A percentile compares a stretch with the other conserved stretches of the same genome.
Conservation (phyloP, 768 basidiomycete species). For the Amanita pseudoporphyria region DNA sequence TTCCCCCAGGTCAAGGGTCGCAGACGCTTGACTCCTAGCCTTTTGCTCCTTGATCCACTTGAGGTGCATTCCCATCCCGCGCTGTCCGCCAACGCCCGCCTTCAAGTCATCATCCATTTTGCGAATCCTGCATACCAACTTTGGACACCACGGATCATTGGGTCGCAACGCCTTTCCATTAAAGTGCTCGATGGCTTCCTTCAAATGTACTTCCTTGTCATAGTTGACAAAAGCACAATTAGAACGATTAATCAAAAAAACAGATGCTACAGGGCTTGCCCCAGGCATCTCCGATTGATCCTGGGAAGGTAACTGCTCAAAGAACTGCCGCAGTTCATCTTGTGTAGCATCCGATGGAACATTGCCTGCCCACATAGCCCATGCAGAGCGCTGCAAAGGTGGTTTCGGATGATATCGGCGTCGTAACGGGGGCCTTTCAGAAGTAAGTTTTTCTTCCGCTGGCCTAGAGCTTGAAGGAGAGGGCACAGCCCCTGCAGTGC, state of each 20-base stretch:
- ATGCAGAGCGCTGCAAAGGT: slow-evolving; percentile 70
- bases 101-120: slow-evolving; percentile 76
- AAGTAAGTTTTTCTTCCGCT: not conserved
- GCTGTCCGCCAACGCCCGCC: slow-evolving; percentile 87
- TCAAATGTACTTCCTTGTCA: slow-evolving; percentile 48
- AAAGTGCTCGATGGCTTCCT: slow-evolving; percentile 59
- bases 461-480: too few relatives aligned
- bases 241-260: slow-evolving; percentile 93
- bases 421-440: slow-evolving; percentile 28
- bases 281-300: slow-evolving; percentile 3
- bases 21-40: slow-evolving; percentile 20
- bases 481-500: not conserved
- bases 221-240: slow-evolving; percentile 94
- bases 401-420: slow-evolving; percentile 62
- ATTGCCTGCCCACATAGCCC: slow-evolving; percentile 97
- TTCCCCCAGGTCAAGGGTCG: not conserved
- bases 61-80: slow-evolving; percentile 77
- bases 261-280: slow-evolving; percentile 40
- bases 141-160: slow-evolving; percentile 60
- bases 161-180: slow-evolving; percentile 66
- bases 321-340: slow-evolving; percentile 82
- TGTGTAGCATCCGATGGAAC: slow-evolving; percentile 76
- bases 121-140: slow-evolving; percentile 77
- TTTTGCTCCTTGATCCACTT: slow-evolving; percentile 68
- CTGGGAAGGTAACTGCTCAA: slow-evolving; percentile 31